phyloP scores from a whole-genome alignment of 352 stramenopile species.

The Blastocystis sp. region DNA sequence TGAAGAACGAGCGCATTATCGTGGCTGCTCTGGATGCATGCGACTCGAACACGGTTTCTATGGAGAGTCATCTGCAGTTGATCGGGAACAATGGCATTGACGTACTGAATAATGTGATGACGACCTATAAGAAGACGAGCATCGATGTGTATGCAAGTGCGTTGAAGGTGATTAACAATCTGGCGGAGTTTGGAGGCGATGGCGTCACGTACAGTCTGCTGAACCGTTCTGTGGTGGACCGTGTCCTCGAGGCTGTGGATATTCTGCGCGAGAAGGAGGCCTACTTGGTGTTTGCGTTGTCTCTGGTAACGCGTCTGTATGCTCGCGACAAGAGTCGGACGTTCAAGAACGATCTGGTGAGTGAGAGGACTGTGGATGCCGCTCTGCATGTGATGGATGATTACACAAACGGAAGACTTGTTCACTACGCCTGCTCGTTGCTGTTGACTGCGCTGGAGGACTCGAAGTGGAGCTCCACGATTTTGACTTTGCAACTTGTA shows the following conservation, averaged over 20 bases:
- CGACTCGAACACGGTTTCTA: background rate
- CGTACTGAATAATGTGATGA: background rate
- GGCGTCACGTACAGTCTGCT: constrained; percentile 17
- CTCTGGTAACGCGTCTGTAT: background rate
- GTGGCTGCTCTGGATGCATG: background rate
- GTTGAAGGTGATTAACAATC: constrained; percentile 34
- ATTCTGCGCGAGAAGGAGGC: background rate
- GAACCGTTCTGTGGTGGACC: background rate
- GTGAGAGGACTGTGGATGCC: background rate
- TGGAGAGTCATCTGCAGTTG: constrained; percentile 37
- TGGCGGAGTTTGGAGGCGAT: background rate
- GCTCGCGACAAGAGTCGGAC: background rate
- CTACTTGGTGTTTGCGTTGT: constrained; percentile 44
- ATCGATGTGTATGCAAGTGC: background rate
- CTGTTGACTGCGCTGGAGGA: constrained; percentile 38
- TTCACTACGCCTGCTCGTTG: constrained; percentile 11
- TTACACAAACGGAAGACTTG: background rate
- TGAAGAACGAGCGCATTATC: constrained; percentile 9
- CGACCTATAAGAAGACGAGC: background rate
- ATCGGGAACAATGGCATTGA: background rate
- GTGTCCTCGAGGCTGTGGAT: background rate
- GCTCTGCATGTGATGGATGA: background rate
- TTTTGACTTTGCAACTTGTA: background rate
- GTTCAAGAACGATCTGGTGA: constrained; percentile 31
- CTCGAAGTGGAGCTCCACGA: background rate